Percentiles rank a stretch among this genome's conserved stretches.
Conservation (phyloP, 2,329 filamentous ascomycete genomes). For the Diaporthe humulicola region DNA sequence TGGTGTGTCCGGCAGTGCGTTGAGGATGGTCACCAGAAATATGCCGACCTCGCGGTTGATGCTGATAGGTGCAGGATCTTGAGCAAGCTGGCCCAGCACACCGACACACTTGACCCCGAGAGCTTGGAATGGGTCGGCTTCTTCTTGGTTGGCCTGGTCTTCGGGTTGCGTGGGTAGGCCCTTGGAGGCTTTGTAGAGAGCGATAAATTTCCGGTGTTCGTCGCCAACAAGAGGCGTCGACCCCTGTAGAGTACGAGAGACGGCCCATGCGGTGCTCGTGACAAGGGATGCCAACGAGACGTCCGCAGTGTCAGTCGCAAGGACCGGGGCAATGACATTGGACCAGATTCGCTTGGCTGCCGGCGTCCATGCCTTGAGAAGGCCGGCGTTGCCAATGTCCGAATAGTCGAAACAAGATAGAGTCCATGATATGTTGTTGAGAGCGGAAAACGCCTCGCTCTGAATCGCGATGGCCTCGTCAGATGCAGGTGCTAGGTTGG, state of each 20-base stretch:
- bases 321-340: constrained; percentile 66
- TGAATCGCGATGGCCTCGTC: constrained; percentile 62
- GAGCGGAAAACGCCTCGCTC: constrained; percentile 67
- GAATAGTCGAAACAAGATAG: constrained; percentile 72
- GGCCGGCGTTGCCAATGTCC: constrained; percentile 63
- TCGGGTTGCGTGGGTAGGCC: constrained; percentile 44
- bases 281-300: constrained; percentile 72
- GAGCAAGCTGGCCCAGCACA: constrained; percentile 73
- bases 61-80: constrained; percentile 64
- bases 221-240: constrained; percentile 61
- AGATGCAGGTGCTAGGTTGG: constrained; percentile 54
- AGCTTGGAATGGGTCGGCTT: constrained; percentile 70
- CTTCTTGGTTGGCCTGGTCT: constrained; percentile 43
- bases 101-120: constrained; percentile 77
- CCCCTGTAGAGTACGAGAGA: constrained; percentile 68
- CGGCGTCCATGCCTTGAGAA: constrained; percentile 68
- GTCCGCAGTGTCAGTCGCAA: constrained; percentile 73
- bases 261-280: constrained; percentile 75
- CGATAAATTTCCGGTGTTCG: constrained; percentile 74
- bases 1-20: constrained; percentile 64
- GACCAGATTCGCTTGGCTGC: constrained; percentile 70
- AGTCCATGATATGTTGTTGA: constrained; percentile 79
- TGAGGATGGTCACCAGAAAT: constrained; percentile 71
- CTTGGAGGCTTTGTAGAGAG: constrained; percentile 73
- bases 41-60: constrained; percentile 74